Evolutionary conservation across 306 rosid genomes (phyloP).

Genomic region (Hippophae gyantsensis): DNA sequence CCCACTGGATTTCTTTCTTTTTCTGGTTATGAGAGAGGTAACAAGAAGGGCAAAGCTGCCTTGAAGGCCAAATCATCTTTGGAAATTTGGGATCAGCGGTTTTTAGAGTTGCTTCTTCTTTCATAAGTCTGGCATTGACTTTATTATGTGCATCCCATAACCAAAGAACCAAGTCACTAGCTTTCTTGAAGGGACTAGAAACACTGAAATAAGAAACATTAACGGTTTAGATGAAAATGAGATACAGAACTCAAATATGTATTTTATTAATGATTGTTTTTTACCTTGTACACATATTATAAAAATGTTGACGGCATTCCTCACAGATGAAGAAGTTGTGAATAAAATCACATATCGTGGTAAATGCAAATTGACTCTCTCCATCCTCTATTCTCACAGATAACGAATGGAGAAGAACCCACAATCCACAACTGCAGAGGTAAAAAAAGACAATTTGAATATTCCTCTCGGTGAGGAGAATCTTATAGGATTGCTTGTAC

Average conservation of each 20-base stretch:
- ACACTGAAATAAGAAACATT: constrained; percentile 34
- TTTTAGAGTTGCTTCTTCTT: constrained; percentile 62
- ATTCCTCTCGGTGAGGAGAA: background rate
- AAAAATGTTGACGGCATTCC: constrained; percentile 92
- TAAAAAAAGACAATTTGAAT: background rate
- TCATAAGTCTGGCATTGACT: constrained; percentile 63
- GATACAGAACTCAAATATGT: constrained; percentile 9
- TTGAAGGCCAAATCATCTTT: constrained; percentile 82
- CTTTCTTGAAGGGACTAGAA: constrained; percentile 63
- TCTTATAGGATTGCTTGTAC: too few species aligned
- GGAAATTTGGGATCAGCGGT: constrained; percentile 92
- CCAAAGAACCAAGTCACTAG: constrained; percentile 81
- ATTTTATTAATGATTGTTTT: background rate
- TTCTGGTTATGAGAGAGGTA: constrained; percentile 30
- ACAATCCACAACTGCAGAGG: constrained; percentile 74
- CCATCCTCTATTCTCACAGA: constrained; percentile 80
- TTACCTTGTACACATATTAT: constrained; percentile 76
- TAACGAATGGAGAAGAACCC: constrained; percentile 95
- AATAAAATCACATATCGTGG: constrained; percentile 68
- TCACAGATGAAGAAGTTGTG: constrained; percentile 81
- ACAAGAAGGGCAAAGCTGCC: constrained; percentile 71
- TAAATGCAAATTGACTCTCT: constrained; percentile 81
- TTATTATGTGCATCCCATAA: constrained; percentile 77
- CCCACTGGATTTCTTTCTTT: constrained; percentile 50
- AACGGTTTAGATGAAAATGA: constrained; percentile 25